Conservation (phyloP, 2,329 filamentous ascomycete genomes). For the Paramyrothecium roridum region DNA sequence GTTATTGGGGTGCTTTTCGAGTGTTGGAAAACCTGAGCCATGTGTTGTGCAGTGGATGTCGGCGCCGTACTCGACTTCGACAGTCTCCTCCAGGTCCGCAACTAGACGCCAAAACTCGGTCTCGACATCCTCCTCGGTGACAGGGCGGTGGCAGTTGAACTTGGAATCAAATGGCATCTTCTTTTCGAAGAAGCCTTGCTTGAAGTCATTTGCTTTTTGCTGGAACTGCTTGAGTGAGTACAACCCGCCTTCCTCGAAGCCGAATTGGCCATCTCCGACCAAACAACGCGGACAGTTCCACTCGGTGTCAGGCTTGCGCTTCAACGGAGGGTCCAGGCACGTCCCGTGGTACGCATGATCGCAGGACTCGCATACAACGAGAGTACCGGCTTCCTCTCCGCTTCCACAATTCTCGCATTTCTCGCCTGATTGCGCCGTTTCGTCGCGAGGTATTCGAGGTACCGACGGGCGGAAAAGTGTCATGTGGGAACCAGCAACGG, state of each 20-base stretch:
- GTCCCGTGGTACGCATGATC: constrained; percentile 82
- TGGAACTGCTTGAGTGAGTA: constrained; percentile 97
- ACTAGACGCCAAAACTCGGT: constrained; percentile 96
- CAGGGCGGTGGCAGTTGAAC: constrained; percentile 73
- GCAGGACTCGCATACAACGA: constrained; percentile 87
- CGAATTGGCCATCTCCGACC: constrained; percentile 94
- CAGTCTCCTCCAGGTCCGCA: constrained; percentile 88
- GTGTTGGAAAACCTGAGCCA: constrained; percentile 92
- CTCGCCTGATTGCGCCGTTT: constrained; percentile 45
- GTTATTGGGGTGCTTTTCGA: constrained; percentile 85
- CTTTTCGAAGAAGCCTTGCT: constrained; percentile 86
- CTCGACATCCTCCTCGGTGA: constrained; percentile 94
- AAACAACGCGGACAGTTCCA: constrained; percentile 97
- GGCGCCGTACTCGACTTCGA: constrained; percentile 96
- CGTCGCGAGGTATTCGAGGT: constrained; percentile 60
- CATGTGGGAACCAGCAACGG: constrained; percentile 95
- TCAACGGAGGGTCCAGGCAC: constrained; percentile 84
- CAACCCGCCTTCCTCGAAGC: constrained; percentile 92
- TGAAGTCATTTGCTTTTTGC: constrained; percentile 92
- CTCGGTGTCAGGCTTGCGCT: constrained; percentile 74
- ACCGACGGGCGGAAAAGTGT: constrained; percentile 83
- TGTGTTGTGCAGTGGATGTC: constrained; percentile 98
- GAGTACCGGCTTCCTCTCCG: constrained; percentile 65
- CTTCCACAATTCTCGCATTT: constrained; percentile 86
- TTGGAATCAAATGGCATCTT: constrained; percentile 87